Percentiles rank a stretch among this genome's conserved stretches.
Conservation (phyloP, 2,329 filamentous ascomycete genomes). For the Huntiella bhutanensis region DNA sequence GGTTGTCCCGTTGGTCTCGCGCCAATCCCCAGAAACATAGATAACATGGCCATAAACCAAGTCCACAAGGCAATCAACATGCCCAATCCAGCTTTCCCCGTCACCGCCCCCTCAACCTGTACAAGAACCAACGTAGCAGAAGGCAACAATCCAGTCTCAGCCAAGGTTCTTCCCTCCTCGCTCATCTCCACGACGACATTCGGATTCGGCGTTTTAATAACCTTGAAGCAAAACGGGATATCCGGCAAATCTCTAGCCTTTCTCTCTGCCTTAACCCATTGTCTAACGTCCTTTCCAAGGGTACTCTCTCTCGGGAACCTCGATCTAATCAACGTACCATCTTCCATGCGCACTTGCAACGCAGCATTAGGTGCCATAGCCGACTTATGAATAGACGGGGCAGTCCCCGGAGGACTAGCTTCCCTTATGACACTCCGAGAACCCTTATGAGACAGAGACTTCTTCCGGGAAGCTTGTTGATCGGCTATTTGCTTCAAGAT, state of each 20-base stretch:
- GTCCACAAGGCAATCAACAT: slow-evolving; percentile 19
- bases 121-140: slow-evolving; percentile 70
- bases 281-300: slow-evolving; percentile 46
- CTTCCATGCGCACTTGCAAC: slow-evolving; percentile 65
- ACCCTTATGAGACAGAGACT: no score
- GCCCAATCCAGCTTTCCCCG: slow-evolving; percentile 14
- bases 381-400: slow-evolving; percentile 16
- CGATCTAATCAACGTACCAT: slow-evolving; percentile 60
- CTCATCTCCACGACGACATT: slow-evolving; percentile 54
- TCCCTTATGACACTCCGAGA: no score
- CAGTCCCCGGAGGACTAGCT: no score
- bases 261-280: slow-evolving; percentile 54
- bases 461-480: no score
- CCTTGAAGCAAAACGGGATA: slow-evolving; percentile 52
- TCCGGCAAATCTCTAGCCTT: slow-evolving; percentile 33
- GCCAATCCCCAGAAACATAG: slow-evolving; percentile 4
- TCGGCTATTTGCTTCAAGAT: not conserved
- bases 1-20: slow-evolving; percentile 7
- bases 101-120: slow-evolving; percentile 35
- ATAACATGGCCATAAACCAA: slow-evolving; percentile 17
- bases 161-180: slow-evolving; percentile 52
- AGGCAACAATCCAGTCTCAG: slow-evolving; percentile 53
- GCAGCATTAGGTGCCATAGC: slow-evolving; percentile 22
- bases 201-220: slow-evolving; percentile 61
- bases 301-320: slow-evolving; percentile 48